A percentile compares a stretch with the other conserved stretches of the same genome.
phyloP scores from a whole-genome alignment of 2,329 filamentous ascomycete species.

The Sphaerulina musiva region DNA sequence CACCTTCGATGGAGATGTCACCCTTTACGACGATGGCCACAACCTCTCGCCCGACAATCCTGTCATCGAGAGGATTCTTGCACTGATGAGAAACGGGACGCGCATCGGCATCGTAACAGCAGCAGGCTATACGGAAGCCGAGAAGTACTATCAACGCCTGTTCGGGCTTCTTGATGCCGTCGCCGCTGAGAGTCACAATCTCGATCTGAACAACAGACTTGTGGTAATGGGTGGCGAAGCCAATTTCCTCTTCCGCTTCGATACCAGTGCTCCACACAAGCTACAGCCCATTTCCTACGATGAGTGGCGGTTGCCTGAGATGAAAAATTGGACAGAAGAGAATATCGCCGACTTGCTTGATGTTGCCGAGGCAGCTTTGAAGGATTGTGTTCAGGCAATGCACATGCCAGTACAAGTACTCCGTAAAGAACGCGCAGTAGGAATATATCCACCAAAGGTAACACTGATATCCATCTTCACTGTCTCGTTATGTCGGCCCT shows the following conservation, averaged over 20 bases:
- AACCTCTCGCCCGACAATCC: slow-evolving; percentile 69
- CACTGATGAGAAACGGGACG: slow-evolving; percentile 69
- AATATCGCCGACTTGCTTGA: slow-evolving; percentile 79
- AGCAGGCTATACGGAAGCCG: slow-evolving; percentile 84
- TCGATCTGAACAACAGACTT: slow-evolving; percentile 38
- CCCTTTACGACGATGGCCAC: slow-evolving; percentile 77
- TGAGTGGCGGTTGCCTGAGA: slow-evolving; percentile 70
- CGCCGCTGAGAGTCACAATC: slow-evolving; percentile 43
- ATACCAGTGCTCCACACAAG: slow-evolving; percentile 56
- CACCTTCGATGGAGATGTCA: slow-evolving; percentile 97
- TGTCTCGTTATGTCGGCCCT: no score
- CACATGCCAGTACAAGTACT: slow-evolving; percentile 72
- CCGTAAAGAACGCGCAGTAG: slow-evolving; percentile 69
- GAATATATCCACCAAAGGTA: slow-evolving; percentile 47
- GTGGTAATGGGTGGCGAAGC: slow-evolving; percentile 93
- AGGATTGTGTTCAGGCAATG: slow-evolving; percentile 73
- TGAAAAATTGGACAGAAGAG: slow-evolving; percentile 67
- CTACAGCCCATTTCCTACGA: slow-evolving; percentile 59
- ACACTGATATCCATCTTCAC: no score
- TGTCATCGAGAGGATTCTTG: slow-evolving; percentile 61
- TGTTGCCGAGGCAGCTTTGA: slow-evolving; percentile 75
- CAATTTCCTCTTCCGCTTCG: slow-evolving; percentile 87
- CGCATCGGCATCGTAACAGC: slow-evolving; percentile 94
- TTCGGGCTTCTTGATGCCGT: slow-evolving; percentile 81
- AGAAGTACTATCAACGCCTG: slow-evolving; percentile 78